These are phyloP conservation scores for Colletotrichum sp. DNA, from an alignment of 2,329 filamentous ascomycete genomes.

Conservation along the genomic window DNA sequence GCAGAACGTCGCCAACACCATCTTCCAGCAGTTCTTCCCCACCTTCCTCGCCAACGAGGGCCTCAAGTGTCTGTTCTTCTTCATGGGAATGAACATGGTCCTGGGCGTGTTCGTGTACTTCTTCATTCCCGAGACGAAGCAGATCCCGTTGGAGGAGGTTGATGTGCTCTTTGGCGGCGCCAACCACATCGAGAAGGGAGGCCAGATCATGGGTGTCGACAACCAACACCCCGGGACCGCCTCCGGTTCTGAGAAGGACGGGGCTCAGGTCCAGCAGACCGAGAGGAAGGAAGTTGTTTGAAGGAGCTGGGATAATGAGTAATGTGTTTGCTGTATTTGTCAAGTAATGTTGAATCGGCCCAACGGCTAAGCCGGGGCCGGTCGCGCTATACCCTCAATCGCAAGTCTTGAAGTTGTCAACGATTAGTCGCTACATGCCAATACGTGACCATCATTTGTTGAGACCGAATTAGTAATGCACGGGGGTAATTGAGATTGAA, in stretches of 20 bases:
- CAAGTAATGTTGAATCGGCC: not conserved
- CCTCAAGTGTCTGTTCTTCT: conserved; percentile 46
- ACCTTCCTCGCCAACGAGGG: conserved; percentile 64
- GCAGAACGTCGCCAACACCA: conserved; percentile 69
- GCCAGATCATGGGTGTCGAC: conserved; percentile 42
- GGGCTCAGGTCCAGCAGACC: conserved; percentile 8
- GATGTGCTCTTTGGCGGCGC: conserved; percentile 60
- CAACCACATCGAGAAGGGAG: conserved; percentile 61
- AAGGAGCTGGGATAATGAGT: not conserved
- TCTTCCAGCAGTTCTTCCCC: conserved; percentile 75
- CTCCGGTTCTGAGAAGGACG: not conserved
- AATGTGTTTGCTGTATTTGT: not conserved
- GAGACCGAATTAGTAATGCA: not conserved
- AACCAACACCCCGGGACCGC: not conserved
- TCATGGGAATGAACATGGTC: conserved; percentile 48
- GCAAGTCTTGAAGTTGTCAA: not conserved
- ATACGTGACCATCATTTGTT: rapidly evolving
- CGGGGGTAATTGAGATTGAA: rapidly evolving
- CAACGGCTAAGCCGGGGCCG: not conserved
- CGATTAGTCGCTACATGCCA: not conserved
- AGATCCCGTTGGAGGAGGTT: conserved; percentile 59
- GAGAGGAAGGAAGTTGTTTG: conserved; percentile 8
- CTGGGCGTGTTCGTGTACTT: conserved; percentile 56
- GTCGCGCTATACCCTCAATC: not conserved
- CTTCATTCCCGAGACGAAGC: conserved; percentile 57